phyloP scores from a whole-genome alignment of 2,329 filamentous ascomycete species.

The Trichoderma sp. region DNA sequence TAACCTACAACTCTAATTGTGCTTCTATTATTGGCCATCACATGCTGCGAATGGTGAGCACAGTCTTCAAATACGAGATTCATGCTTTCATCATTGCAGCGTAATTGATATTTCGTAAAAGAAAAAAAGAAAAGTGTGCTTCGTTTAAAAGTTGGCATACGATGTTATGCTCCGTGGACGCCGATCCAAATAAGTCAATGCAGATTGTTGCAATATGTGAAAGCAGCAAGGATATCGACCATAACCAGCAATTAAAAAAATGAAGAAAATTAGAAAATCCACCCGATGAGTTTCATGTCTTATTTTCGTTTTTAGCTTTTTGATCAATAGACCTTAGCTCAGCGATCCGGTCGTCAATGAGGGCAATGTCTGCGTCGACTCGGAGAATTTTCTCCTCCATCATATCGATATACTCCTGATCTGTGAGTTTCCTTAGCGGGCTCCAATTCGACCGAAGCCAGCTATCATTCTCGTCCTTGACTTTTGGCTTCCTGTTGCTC shows the following conservation, averaged over 20 bases:
- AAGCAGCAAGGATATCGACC: neutral
- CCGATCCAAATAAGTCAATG: neutral
- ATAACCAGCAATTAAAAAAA: neutral
- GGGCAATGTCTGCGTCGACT: slow-evolving; percentile 74
- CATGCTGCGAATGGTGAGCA: neutral
- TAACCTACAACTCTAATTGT: neutral
- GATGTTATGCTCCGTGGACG: neutral
- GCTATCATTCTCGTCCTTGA: slow-evolving; percentile 42
- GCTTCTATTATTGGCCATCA: neutral
- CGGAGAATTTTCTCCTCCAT: slow-evolving; percentile 70
- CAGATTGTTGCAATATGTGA: neutral
- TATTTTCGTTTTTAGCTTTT: neutral
- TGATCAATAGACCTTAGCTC: slow-evolving; percentile 30
- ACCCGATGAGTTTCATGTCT: neutral
- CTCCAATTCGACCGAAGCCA: slow-evolving; percentile 66
- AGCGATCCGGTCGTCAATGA: slow-evolving; percentile 74
- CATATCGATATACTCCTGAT: slow-evolving; percentile 72
- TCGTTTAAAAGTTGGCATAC: neutral
- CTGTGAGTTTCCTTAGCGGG: slow-evolving; percentile 68
- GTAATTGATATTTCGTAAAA: neutral
- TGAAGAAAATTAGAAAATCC: neutral
- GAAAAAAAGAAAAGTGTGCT: neutral
- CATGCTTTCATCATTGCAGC: neutral
- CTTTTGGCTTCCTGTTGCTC: slow-evolving; percentile 29
- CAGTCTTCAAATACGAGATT: neutral